These are phyloP conservation scores for Kondoa malvinella DNA, from an alignment of 768 basidiomycete genomes.

Conservation along the genomic window DNA sequence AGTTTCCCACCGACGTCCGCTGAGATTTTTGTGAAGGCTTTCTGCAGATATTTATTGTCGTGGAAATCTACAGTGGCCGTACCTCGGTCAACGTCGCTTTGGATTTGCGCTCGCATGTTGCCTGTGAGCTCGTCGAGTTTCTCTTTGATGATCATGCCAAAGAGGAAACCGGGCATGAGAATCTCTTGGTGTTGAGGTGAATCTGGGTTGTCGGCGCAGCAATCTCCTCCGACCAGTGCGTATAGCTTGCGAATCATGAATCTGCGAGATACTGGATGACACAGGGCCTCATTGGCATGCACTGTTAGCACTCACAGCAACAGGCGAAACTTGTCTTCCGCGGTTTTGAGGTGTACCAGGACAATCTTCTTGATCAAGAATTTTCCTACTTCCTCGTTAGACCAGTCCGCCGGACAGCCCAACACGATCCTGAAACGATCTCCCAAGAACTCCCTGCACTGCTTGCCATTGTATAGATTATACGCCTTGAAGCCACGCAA, in stretches of 20 bases:
- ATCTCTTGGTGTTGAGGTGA: conserved; percentile 98
- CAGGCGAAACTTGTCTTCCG: conserved; percentile 87
- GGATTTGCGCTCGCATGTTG: conserved; percentile 43
- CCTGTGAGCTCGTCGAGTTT: conserved; percentile 76
- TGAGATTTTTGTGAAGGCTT: conserved; percentile 56
- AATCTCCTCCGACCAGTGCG: conserved; percentile 70
- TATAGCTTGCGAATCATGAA: conserved; percentile 97
- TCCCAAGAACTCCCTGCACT: conserved; percentile 86
- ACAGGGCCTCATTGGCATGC: too few relatives aligned
- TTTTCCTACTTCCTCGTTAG: conserved; percentile 58
- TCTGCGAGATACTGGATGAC: conserved; percentile 35
- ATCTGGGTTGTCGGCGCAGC: conserved; percentile 90
- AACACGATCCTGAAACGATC: conserved; percentile 91
- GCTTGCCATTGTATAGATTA: conserved; percentile 64
- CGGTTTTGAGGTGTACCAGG: conserved; percentile 68
- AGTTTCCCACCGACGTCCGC: conserved; percentile 82
- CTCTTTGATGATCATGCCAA: conserved; percentile 97
- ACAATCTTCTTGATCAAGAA: conserved; percentile 72
- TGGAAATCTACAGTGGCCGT: conserved; percentile 64
- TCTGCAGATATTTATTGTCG: conserved; percentile 66
- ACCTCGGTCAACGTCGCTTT: conserved; percentile 56
- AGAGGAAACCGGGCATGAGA: conserved; percentile 75
- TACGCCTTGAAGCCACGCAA: conserved; percentile 91
- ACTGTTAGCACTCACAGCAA: conserved; percentile 51
- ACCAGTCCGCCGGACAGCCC: conserved; percentile 81